Base-by-base conservation (phyloP, 2,329 filamentous ascomycete species). In the Rutstroemia sp. region DNA sequence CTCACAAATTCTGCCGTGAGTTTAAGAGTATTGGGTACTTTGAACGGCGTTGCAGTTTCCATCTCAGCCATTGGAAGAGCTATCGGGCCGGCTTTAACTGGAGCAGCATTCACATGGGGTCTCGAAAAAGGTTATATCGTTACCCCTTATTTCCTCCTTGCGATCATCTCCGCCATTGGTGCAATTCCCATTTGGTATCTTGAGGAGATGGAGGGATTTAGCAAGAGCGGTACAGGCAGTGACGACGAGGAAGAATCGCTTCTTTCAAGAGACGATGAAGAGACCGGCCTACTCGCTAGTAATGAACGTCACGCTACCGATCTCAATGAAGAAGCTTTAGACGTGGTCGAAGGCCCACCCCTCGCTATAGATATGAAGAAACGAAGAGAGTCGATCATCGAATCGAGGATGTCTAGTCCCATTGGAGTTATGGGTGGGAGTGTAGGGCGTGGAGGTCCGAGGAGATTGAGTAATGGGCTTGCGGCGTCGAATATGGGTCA, bases 1-100 rank as follows among this genome's bases (percentile, higher is more conserved):
- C 79, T 97, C 39, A 96, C 92, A 27, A 96, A 96, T 72, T 89
- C 86, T 9, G 90, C 90, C 4, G 73, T 78, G 1, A 91, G 86
- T 54, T 74, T 96, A 16, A 76, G 80, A 45, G 81, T 95, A 9
- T 79, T 97, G 5, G 92, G 91, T 1, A 96, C 92, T 0, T 74
- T 97, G 55, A 97, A 97, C 67, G 94, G 92, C 2, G 84, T 96
- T 59, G 92, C 90, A 0, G 96, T 92, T 0, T 88, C 86, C 56
- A 83, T 92, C 37, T 87, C 85, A 61, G 91, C 89, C 0, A 71
- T 96, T 5, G 92, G 92, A 1, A 77, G 92, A 49, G 92, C 90
- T 0, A 66, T 80, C 0, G 94, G 94, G 0, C 92, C 94, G 0
- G 88, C 88, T 0, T 70, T 87, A 37, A 80, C 84, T 0, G 92